Conservation (phyloP, 129 eudicot genomes). For the Arctium minus region DNA sequence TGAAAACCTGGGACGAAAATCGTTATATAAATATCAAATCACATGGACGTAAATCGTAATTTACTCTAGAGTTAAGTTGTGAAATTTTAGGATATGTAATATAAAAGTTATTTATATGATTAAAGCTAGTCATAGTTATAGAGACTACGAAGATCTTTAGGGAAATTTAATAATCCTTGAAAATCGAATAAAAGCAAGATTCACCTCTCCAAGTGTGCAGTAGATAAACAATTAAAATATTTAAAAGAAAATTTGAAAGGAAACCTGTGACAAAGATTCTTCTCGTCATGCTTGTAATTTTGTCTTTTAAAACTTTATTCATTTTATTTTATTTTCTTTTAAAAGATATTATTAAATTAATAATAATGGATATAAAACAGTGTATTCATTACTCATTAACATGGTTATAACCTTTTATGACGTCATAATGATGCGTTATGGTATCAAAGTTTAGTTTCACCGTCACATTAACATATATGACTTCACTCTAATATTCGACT, state of each 20-base stretch:
- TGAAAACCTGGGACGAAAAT: no score
- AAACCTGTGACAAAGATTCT: constrained; percentile 35
- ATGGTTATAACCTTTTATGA: no score
- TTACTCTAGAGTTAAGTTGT: no score
- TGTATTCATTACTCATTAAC: not conserved
- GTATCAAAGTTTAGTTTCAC: no score
- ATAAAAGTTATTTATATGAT: no score
- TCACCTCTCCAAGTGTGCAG: constrained; percentile 21
- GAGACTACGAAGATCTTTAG: constrained; percentile 23
- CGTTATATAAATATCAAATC: no score
- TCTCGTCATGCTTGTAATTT: constrained; percentile 26
- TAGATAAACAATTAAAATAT: not conserved
- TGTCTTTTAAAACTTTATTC: constrained; percentile 12
- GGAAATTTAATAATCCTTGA: constrained; percentile 8
- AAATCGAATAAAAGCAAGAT: constrained; percentile 32
- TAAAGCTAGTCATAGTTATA: not conserved
- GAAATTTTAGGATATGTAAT: no score
- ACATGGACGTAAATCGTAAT: no score
- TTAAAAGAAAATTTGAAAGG: not conserved
- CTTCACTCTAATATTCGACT: no score
- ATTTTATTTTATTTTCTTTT: not conserved
- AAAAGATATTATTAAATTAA: not conserved
- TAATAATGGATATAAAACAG: not conserved
- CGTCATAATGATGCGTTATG: no score
- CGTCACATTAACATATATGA: no score